phyloP scores from a whole-genome alignment of 371 early-diverging fungal species.

The Mucor indicus region DNA sequence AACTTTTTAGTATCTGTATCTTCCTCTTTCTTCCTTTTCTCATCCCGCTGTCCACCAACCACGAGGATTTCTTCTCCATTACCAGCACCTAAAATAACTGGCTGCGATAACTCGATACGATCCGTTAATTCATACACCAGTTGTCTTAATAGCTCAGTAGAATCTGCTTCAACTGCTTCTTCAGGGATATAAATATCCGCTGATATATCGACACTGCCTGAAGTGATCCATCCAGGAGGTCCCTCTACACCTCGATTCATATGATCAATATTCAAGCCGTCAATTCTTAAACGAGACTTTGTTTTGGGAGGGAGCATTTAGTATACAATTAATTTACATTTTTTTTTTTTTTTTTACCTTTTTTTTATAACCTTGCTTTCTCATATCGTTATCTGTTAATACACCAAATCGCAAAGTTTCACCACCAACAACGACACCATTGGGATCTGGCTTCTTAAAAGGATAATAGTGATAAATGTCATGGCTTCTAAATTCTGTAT shows the following conservation, averaged over 20 bases:
- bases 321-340: not conserved
- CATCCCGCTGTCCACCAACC: slow-evolving; percentile 25
- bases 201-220: slow-evolving; percentile 82
- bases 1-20: slow-evolving; percentile 23
- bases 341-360: slow-evolving; percentile 25
- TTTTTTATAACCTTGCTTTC: slow-evolving; percentile 45
- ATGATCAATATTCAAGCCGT: slow-evolving; percentile 90
- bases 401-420: slow-evolving; percentile 44
- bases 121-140: slow-evolving; percentile 78
- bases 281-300: slow-evolving; percentile 83
- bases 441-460: slow-evolving; percentile 42
- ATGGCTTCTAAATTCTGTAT: slow-evolving; percentile 35
- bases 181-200: slow-evolving; percentile 72
- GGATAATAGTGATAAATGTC: slow-evolving; percentile 43
- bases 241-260: slow-evolving; percentile 84
- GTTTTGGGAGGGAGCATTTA: not conserved
- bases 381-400: slow-evolving; percentile 42
- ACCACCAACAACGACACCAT: slow-evolving; percentile 48
- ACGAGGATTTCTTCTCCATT: slow-evolving; percentile 31
- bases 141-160: slow-evolving; percentile 56
- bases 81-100: slow-evolving; percentile 53
- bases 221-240: slow-evolving; percentile 93
- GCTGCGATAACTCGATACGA: slow-evolving; percentile 66
- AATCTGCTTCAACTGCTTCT: slow-evolving; percentile 56
- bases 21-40: slow-evolving; percentile 3